Base-by-base conservation (phyloP, 352 stramenopile genomes). In the Globisporangium alternatum region DNA sequence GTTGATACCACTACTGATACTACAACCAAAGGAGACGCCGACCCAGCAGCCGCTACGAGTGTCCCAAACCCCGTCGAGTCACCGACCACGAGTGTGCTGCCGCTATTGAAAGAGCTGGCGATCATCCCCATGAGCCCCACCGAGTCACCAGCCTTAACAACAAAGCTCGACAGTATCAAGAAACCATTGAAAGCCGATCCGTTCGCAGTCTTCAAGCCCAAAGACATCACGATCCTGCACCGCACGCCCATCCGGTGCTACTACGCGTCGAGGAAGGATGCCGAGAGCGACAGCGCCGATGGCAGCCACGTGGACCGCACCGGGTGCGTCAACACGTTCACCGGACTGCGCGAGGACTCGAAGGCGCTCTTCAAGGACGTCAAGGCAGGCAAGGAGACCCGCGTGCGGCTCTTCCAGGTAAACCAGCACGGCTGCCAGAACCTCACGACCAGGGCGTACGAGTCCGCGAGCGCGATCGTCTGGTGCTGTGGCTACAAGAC, bases 281-380 rank as follows among this genome's bases (percentile, higher is more conserved):
- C 89, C 2, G 83, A 96, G 56, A 73, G 71, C 1, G 87, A 96
- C 21, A 74, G 77, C 33, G 86, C 76, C 0, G 76, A 85, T 48
- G 75, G 71, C 10, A 88, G 73, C 61, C 77, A 75, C 41, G 66
- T 75, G 0, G 82, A 95, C 48, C 78, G 83, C 7, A 77, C 70
- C 0, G 89, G 88, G 0, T 90, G 86, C 22, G 71, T 96, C 37
- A 92, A 96, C 66, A 91, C 86, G 12, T 97, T 97, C 64, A 92
- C 80, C 0, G 89, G 89, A 0, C 62, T 97, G 8, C 79, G 88
- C 2, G 87, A 92, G 62, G 86, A 97, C 49, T 84, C 89, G 6
- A 96, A 96, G 68, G 65, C 63, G 8, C 66, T 97, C 19, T 96
- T 78, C 66, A 83, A 84, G 37, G 80, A 78, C 28, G 75, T 95